Base-by-base conservation (phyloP, 352 stramenopile species). In the Globisporangium iwayamae region DNA sequence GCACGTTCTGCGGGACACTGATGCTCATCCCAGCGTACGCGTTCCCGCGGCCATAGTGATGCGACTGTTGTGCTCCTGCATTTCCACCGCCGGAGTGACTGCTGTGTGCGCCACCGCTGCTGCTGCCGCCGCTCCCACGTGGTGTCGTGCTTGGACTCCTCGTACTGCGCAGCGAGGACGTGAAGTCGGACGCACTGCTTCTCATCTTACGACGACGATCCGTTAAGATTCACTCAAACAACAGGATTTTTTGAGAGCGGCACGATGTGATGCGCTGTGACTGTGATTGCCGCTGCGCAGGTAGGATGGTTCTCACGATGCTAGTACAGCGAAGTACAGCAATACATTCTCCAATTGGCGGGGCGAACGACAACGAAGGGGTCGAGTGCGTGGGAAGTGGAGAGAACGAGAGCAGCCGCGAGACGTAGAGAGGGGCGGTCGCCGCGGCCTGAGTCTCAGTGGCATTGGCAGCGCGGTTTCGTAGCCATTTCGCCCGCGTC, bases 1-100 rank as follows among this genome's bases (percentile, higher is more conserved):
- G 61, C 13, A 65, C n/a, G 47, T 60, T 70, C 16, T 70, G 38
- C 20, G 72, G 66, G 36, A 88, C 76, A 48, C 47, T 82, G 63
- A 88, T 79, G 43, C 68, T 81, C 72, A 91, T 82, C 11, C 76
- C 65, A n/a, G 56, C 32, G 48, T 62, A 57, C 16, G 64, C 52
- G 46, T 64, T 61, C 1, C 43, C 38, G n/a, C 64, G 48, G 2
- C 62, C 28, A 20, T 63, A 55, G 45, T 59, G 45, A n/a, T 55
- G 25, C 50, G 39, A 41, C 7, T 62, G 39, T 5, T 30, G 2
- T 9, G 32, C 52, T 16, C 52, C 52, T 11, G 32, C 11, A 11
- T 20, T 22, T 0, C 34, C 36, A 41, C 36, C 22, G 20, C 38
- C 25, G 9, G 18, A 25, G 16, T 34, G 45, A 41, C 36, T 30